Base-by-base conservation (phyloP, 306 rosid species). In the Rosa rugosa region DNA sequence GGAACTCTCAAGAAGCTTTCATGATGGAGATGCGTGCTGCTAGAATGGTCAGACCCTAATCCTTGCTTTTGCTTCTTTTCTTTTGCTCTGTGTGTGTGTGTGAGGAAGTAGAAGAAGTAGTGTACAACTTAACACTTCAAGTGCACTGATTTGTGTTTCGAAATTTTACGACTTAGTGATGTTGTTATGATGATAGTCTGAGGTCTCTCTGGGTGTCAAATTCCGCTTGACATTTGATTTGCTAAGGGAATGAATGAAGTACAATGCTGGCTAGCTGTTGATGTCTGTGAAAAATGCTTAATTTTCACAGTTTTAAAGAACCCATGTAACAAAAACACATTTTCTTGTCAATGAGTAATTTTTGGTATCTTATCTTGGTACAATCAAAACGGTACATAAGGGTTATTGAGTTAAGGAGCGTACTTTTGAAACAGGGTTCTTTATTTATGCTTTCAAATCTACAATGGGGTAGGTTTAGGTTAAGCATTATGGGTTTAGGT, bases 11-110 rank as follows among this genome's bases (percentile, higher is more conserved):
- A 84, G 97, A 94, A 80, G 87, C 95, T 78, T 91, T 92, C 80
- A 92, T 92, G 97, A 91, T 90, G 93, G 99, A 94, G 81, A 92
- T 86, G 93, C 95, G 95, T 76, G 97, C 90, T 27, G 91, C 94
- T 56, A 87, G 94, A 81, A 91, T 92, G 97, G 97, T 93, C 75
- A 81, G 86, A 40, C 0, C 25, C 62, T 10, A 53, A 17, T 63
- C 64, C 44, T 41, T 44, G 6, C 7, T 59, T 60, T 25, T 60
- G 18, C 17, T 60, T 60, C 67, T 62, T 25, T 62, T 9, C 27
- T 25, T 62, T 23, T 22, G 64, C 34, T 27, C 0, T 63, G 4
- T 27, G 8, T 27, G 16, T 62, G 36, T 3, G 65, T 59, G 2
- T 59, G 8, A 23, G 68, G n/a, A 63, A 63, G 5, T 2, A 63